Base-by-base conservation (phyloP, 805 yeast species). In the Saturnispora besseyi region DNA sequence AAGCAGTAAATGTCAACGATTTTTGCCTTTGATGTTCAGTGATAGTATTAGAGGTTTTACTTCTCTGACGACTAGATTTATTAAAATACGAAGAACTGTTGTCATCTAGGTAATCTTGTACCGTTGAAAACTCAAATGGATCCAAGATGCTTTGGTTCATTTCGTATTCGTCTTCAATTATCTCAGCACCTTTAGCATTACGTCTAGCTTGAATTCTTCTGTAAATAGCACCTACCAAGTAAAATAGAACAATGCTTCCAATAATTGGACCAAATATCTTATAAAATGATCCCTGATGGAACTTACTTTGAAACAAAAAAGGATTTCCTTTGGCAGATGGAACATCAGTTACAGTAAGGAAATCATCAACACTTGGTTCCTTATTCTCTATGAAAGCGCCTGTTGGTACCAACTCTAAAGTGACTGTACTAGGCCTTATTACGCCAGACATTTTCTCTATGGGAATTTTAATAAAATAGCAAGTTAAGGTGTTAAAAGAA, bases 271-370 rank as follows among this genome's bases (percentile, higher is more conserved):
- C 51, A 11, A 61, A 49, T 5, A 62, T 62, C 13, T 55, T 44
- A 41, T 62, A 63, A n/a, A 63, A 53, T 0, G 66, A 59, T 1
- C 65, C 66, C 46, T 62, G 61, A 18, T 48, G 44, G 21, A 46
- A 53, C 1, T 50, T 38, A 3, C 57, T 50, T 5, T 53, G 49
- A 12, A 52, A 54, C n/a, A 63, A 43, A 44, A 56, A 63, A 4
- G 66, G 66, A 42, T 61, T 63, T 2, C 31, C 47, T 13, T 44
- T 32, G 4, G 46, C 46, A 6, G 41, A 21, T 4, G 57, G 56
- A 12, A 55, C 40, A 15, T 47, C 45, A 5, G 12, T 26, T 10
- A 21, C 33, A 18, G 33, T 44, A 10, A 31, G 22, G 12, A 24
- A 22, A 22, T n/a, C 21, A 18, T 13, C 18, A 18, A 38, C n/a